These are phyloP conservation scores for Rosellinia necatrix DNA, from an alignment of 2,329 filamentous ascomycete species.

Conservation along the genomic window DNA sequence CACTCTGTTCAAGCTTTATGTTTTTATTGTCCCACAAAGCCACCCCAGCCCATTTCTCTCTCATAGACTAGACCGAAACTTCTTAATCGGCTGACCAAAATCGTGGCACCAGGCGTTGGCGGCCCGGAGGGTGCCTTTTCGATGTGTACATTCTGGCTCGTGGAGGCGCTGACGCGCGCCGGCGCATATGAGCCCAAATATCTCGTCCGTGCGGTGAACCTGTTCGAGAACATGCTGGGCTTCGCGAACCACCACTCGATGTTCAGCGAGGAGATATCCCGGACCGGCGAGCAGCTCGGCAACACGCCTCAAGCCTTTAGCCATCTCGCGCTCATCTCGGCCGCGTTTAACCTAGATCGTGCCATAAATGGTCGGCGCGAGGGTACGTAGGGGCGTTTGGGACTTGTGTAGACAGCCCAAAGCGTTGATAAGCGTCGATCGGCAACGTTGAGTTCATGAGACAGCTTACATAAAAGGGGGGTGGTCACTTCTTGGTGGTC, in stretches of 20 bases:
- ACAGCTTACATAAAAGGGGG: too few species aligned
- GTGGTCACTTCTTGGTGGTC: too few species aligned
- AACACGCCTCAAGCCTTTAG: conserved; percentile 82
- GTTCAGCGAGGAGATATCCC: conserved; percentile 79
- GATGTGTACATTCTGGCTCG: conserved; percentile 85
- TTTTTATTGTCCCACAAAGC: too few species aligned
- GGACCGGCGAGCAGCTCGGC: conserved; percentile 75
- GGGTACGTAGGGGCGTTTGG: background rate
- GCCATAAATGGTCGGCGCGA: conserved; percentile 33
- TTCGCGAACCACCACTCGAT: conserved; percentile 79
- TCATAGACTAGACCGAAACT: too few species aligned
- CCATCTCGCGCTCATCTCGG: conserved; percentile 75
- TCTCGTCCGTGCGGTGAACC: conserved; percentile 62
- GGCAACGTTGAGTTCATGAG: too few species aligned
- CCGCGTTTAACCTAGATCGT: conserved; percentile 75
- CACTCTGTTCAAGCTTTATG: background rate
- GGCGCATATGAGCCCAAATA: conserved; percentile 68
- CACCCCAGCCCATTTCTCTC: too few species aligned
- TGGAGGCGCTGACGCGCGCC: conserved; percentile 76
- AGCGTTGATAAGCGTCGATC: background rate
- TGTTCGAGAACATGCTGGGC: conserved; percentile 78
- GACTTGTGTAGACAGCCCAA: too few species aligned
- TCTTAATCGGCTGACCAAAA: background rate
- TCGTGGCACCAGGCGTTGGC: conserved; percentile 62
- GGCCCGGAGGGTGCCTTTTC: conserved; percentile 77